Evolutionary conservation across 2,329 filamentous ascomycete genomes (phyloP).

Genomic region (Paracoccidioides lutzii): DNA sequence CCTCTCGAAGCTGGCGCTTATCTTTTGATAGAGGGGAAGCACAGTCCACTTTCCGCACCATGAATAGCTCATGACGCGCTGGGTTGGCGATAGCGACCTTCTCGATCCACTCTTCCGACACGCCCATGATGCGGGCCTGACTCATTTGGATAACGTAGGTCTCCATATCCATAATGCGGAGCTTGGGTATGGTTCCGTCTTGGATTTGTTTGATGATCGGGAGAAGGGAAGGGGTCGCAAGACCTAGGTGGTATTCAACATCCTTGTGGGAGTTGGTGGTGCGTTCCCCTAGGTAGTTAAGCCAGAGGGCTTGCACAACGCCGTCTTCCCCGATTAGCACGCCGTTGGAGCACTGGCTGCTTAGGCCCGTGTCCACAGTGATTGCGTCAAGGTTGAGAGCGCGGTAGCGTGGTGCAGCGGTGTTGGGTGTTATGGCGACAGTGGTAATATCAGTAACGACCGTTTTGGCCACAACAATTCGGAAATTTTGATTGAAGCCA

Average conservation of each 20-base stretch:
- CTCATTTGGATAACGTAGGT: slow-evolving; percentile 94
- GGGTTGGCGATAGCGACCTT: slow-evolving; percentile 81
- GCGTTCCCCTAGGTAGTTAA: slow-evolving; percentile 90
- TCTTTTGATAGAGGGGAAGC: slow-evolving; percentile 36
- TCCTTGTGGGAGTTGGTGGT: slow-evolving; percentile 67
- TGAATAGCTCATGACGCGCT: slow-evolving; percentile 90
- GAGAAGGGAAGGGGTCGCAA: slow-evolving; percentile 75
- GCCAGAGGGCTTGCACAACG: slow-evolving; percentile 87
- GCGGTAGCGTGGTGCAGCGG: slow-evolving; percentile 78
- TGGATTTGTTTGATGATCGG: slow-evolving; percentile 83
- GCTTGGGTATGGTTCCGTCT: slow-evolving; percentile 57
- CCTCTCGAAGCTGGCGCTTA: slow-evolving; percentile 63
- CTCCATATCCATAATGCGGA: slow-evolving; percentile 87
- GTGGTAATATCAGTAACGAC: slow-evolving; percentile 95
- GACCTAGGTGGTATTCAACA: slow-evolving; percentile 89
- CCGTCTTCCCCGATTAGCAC: slow-evolving; percentile 83
- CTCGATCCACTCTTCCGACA: slow-evolving; percentile 89
- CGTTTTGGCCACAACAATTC: slow-evolving; percentile 86
- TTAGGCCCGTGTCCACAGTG: slow-evolving; percentile 86
- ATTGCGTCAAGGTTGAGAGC: slow-evolving; percentile 95
- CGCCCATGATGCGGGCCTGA: slow-evolving; percentile 92
- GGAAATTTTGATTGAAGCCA: slow-evolving; percentile 92
- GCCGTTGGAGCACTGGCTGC: slow-evolving; percentile 83
- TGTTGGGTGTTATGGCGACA: slow-evolving; percentile 89
- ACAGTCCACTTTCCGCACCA: slow-evolving; percentile 81